Conservation (phyloP, 768 basidiomycete species). For the Nidularia pulvinata region DNA sequence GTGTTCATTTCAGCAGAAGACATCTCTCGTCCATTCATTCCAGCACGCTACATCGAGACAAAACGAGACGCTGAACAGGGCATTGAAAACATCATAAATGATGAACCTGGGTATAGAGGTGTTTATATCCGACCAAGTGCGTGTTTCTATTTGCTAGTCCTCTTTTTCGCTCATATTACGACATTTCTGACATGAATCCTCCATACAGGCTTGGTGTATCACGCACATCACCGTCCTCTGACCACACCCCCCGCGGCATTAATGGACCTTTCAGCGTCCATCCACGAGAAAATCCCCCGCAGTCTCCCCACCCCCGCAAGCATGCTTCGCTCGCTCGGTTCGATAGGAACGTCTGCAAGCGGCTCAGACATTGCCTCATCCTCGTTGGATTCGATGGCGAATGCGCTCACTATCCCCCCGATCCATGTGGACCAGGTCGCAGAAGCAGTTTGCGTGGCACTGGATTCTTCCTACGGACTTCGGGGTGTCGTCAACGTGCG, state of each 20-base stretch:
- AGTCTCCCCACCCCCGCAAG: constrained; percentile 65
- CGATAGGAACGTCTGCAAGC: constrained; percentile 4
- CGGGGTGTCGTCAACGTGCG: constrained; percentile 67
- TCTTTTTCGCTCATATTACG: neutral
- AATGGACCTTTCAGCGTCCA: constrained; percentile 75
- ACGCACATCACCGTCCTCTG: constrained; percentile 90
- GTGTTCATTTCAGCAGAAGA: constrained; percentile 97
- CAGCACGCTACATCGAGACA: constrained; percentile 87
- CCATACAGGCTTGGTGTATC: constrained; percentile 86
- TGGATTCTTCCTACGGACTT: constrained; percentile 49
- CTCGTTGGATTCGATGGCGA: constrained; percentile 67
- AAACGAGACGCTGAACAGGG: constrained; percentile 87
- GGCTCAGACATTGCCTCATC: constrained; percentile 23
- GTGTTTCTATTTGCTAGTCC: constrained; percentile 18
- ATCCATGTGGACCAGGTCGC: constrained; percentile 97
- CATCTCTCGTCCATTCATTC: constrained; percentile 85
- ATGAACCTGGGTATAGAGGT: constrained; percentile 50
- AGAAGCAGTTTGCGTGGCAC: constrained; percentile 70
- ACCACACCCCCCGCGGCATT: constrained; percentile 84
- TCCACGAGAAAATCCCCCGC: constrained; percentile 62
- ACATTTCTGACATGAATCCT: neutral
- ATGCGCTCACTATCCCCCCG: constrained; percentile 82
- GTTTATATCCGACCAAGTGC: constrained; percentile 90
- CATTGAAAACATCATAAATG: constrained; percentile 54
- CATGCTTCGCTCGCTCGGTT: constrained; percentile 52